Percentiles rank a stretch among this genome's conserved stretches.
phyloP scores from a whole-genome alignment of 2,329 filamentous ascomycete species.

The Diaporthe ampelina region DNA sequence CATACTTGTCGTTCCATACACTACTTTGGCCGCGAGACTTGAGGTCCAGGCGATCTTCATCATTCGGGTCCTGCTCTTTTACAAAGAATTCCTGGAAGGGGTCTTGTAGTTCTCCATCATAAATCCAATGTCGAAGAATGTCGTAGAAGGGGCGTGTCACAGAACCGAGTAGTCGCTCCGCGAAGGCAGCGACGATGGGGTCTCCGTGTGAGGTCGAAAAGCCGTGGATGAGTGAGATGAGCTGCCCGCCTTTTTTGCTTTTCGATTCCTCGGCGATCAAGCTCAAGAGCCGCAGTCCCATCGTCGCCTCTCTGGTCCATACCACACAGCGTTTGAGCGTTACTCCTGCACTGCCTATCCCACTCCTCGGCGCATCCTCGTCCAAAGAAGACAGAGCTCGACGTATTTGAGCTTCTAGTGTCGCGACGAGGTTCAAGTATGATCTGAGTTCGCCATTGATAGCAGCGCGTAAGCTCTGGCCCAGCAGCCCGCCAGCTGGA shows the following conservation, averaged over 20 bases:
- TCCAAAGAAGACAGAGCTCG: conserved; percentile 83
- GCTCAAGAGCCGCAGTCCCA: conserved; percentile 93
- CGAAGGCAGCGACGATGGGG: conserved; percentile 93
- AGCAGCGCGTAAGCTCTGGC: conserved; percentile 91
- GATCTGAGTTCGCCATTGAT: conserved; percentile 87
- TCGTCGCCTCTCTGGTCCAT: conserved; percentile 97
- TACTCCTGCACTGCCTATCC: conserved; percentile 88
- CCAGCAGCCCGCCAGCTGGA: conserved; percentile 85
- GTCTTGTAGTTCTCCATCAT: conserved; percentile 97
- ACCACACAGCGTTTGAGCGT: conserved; percentile 96
- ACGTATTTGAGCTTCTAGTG: conserved; percentile 91
- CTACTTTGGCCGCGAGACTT: conserved; percentile 80
- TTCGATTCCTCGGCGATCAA: conserved; percentile 93
- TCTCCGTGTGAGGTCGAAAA: conserved; percentile 96
- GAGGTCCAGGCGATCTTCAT: conserved; percentile 59
- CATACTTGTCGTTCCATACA: conserved; percentile 98
- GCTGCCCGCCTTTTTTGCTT: conserved; percentile 85
- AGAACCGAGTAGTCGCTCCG: conserved; percentile 86
- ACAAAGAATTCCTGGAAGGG: conserved; percentile 97
- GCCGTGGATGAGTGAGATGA: conserved; percentile 93
- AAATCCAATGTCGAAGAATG: conserved; percentile 96
- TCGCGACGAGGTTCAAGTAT: conserved; percentile 91
- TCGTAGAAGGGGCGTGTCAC: conserved; percentile 97
- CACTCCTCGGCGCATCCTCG: conserved; percentile 74
- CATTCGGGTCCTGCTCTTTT: conserved; percentile 78